Evolutionary conservation across 2,329 filamentous ascomycete species (phyloP).

Genomic region (Aspergillus sp.): DNA sequence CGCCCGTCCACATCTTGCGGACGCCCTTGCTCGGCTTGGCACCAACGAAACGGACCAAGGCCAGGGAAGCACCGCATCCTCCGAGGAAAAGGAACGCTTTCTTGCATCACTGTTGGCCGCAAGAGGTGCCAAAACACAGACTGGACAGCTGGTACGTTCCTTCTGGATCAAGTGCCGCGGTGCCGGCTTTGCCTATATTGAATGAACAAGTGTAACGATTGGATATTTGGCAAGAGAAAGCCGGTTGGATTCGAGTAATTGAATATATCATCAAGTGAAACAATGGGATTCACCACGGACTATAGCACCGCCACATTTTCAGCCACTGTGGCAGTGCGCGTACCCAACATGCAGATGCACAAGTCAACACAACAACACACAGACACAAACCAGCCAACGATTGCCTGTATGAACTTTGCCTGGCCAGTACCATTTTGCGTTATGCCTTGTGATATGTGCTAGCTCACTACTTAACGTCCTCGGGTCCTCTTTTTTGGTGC

Average conservation of each 20-base stretch:
- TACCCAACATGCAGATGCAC: conserved; percentile 6
- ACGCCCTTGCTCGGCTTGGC: conserved; percentile 25
- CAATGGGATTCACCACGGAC: too few species aligned
- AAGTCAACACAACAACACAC: too few species aligned
- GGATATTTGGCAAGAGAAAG: too few species aligned
- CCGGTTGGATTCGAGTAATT: too few species aligned
- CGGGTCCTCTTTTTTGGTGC: too few species aligned
- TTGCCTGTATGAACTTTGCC: too few species aligned
- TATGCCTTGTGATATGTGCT: neutral
- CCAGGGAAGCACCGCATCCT: conserved; percentile 15
- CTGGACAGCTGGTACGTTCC: conserved; percentile 29
- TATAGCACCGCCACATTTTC: conserved; percentile 2
- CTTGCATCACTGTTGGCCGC: conserved; percentile 30
- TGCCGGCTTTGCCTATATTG: conserved; percentile 31
- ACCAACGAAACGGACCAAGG: conserved; percentile 12
- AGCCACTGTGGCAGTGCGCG: conserved; percentile 19
- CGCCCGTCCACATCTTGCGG: conserved; percentile 28
- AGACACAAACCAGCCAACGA: too few species aligned
- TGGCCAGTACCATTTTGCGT: too few species aligned
- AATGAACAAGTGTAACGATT: conserved; percentile 11
- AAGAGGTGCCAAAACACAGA: conserved; percentile 28
- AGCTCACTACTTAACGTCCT: too few species aligned
- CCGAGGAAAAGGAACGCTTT: conserved; percentile 33
- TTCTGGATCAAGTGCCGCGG: conserved; percentile 39
- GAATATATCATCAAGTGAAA: too few species aligned